phyloP scores from a whole-genome alignment of 805 yeast species.

The Metschnikowia picachoensis region DNA sequence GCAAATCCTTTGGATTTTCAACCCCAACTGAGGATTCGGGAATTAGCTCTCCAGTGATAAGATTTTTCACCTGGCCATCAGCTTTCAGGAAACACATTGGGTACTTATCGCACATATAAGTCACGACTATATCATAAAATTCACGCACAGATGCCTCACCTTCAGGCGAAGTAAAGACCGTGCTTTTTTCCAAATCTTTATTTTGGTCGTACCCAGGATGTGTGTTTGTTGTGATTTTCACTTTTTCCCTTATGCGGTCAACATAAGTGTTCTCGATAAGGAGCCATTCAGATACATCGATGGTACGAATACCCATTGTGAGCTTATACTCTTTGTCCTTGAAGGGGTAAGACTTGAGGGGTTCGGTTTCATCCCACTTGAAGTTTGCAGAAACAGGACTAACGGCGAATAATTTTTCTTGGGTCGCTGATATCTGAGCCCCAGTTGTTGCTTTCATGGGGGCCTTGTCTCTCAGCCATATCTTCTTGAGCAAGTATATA shows the following conservation, averaged over 20 bases:
- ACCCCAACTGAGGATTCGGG: conserved; percentile 16
- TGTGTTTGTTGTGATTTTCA: conserved; percentile 25
- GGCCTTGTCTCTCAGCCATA: too few relatives aligned
- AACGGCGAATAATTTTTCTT: conserved; percentile 4
- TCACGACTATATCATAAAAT: conserved; percentile 28
- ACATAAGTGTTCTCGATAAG: conserved; percentile 36
- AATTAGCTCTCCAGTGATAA: conserved; percentile 24
- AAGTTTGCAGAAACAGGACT: conserved; percentile 12
- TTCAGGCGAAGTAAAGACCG: conserved; percentile 33
- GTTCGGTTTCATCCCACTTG: conserved; percentile 15
- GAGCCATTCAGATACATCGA: conserved; percentile 39
- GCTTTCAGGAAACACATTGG: conserved; percentile 32
- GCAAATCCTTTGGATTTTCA: conserved; percentile 14
- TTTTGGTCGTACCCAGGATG: conserved; percentile 31
- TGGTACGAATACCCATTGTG: conserved; percentile 19
- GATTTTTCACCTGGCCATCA: conserved; percentile 22
- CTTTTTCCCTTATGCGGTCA: conserved; percentile 25
- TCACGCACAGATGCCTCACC: conserved; percentile 34
- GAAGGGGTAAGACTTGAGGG: conserved; percentile 42
- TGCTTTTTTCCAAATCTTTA: conserved; percentile 25
- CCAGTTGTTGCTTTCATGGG: background rate
- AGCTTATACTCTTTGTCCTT: conserved; percentile 49
- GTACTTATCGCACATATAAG: conserved; percentile 35
- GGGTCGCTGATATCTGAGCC: background rate
- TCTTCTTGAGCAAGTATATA: too few relatives aligned